Evolutionary conservation across 441 rosid genomes (phyloP), one percentile per base, ranked within the genome.

Genomic region (Breynia disticha): DNA sequence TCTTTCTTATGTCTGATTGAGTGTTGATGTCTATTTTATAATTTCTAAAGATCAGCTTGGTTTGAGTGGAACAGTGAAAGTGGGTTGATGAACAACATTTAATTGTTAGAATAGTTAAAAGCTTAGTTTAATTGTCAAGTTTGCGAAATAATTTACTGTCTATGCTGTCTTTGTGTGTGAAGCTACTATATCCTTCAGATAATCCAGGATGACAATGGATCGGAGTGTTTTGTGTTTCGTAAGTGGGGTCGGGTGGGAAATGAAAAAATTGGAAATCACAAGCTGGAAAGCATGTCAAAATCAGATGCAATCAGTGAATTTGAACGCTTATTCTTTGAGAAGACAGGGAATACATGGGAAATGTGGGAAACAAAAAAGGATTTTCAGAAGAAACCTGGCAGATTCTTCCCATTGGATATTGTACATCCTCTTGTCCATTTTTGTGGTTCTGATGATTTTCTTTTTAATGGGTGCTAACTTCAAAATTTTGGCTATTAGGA

Each of bases 161-260:
- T 52, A 35, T 16, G 1, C 3, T 10, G 18, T 11, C 20, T 4
- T 28, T 3, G 18, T 45, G 11, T 72, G 53, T 72, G 56, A 72
- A 86, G 97, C 73, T 94, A 78, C 66, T 94, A 87, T 64, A 76
- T 89, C 67, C 89, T 94, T 58, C 99, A 94, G 86, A 79, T 94
- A 58, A 86, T 89, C 64, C 79, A 86, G 80, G 96, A 83, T 56
- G 99, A 94, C 76, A 86, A 79, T 65, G 82, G 83, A 18, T 64
- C 90, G 10, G 84, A 70, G 19, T 89, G 96, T 72, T 66, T 78
- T 43, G 78, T 89, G 45, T 93, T 81, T 57, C 97, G 94, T 42
- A 87, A 89, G 75, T 93, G 99, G 99, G 99, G 99, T 32, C 81
- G 94, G 55, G 93, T 87, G 37, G 99, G 99, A 45, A 82, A 76